Percentiles rank a stretch among this genome's conserved stretches.
phyloP scores from a whole-genome alignment of 306 rosid species.

The Ceratonia siliqua region DNA sequence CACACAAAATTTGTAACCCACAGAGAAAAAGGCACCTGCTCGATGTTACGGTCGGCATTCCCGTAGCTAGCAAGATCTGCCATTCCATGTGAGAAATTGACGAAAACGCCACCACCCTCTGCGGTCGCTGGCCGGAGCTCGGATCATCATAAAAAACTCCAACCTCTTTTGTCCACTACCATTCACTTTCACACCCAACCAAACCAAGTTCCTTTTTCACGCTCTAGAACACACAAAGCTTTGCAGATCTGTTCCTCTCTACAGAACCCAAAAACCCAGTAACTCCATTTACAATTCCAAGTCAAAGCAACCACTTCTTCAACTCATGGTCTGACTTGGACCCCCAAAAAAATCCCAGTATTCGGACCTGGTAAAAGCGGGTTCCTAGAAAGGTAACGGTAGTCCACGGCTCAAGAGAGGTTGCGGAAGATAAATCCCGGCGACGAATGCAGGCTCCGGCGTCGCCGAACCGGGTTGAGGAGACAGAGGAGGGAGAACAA shows the following conservation, averaged over 20 bases:
- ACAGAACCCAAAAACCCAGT: constrained; percentile 37
- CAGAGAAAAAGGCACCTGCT: constrained; percentile 57
- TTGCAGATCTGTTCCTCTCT: constrained; percentile 60
- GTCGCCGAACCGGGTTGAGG: constrained; percentile 51
- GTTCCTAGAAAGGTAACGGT: constrained; percentile 17
- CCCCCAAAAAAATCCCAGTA: constrained; percentile 22
- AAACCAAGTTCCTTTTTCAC: constrained; percentile 37
- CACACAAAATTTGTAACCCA: background rate
- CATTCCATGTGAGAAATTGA: constrained; percentile 95
- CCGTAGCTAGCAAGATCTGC: constrained; percentile 96
- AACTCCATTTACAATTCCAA: constrained; percentile 52
- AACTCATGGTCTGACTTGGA: constrained; percentile 53
- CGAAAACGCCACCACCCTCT: constrained; percentile 94
- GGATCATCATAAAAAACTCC: constrained; percentile 85
- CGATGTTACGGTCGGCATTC: constrained; percentile 95
- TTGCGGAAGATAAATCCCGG: constrained; percentile 26
- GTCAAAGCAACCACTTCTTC: constrained; percentile 47
- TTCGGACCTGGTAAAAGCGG: constrained; percentile 20
- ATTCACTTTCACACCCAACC: constrained; percentile 56
- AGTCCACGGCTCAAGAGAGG: background rate
- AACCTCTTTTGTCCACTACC: constrained; percentile 56
- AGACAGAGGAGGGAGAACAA: constrained; percentile 56
- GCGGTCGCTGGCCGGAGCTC: constrained; percentile 76
- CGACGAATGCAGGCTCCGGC: constrained; percentile 23
- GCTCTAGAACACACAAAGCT: constrained; percentile 34